Conservation (phyloP, 306 rosid species). For the Rosa lucieae region DNA sequence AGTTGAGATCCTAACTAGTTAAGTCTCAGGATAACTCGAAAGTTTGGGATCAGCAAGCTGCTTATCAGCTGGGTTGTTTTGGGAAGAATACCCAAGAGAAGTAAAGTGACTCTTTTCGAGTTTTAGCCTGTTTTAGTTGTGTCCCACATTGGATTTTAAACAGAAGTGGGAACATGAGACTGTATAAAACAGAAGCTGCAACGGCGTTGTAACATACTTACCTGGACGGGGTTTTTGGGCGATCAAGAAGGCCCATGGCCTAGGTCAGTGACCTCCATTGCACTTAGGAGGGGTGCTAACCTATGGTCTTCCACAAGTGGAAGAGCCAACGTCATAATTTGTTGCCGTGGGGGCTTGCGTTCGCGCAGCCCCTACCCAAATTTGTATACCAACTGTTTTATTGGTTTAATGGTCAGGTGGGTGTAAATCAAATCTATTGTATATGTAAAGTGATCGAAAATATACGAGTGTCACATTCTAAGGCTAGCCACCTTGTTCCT, state of each 20-base stretch:
- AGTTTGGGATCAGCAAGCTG: not conserved
- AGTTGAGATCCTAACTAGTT: not conserved
- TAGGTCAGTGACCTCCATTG: slow-evolving; percentile 8
- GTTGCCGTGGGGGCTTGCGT: slow-evolving; percentile 4
- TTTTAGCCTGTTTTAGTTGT: not conserved
- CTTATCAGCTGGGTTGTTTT: not conserved
- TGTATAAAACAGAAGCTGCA: not conserved
- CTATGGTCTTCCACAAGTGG: slow-evolving; percentile 6
- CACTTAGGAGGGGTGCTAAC: not conserved
- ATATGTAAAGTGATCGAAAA: too few species aligned
- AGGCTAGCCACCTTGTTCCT: not conserved
- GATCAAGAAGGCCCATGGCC: not conserved
- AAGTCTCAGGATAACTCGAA: not conserved
- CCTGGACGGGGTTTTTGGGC: slow-evolving; percentile 1
- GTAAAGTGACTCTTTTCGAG: not conserved
- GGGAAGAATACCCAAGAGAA: not conserved
- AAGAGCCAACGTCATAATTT: slow-evolving; percentile 13
- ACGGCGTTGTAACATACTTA: not conserved
- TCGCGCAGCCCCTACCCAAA: slow-evolving; percentile 1
- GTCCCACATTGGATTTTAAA: not conserved
- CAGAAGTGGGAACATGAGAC: not conserved
- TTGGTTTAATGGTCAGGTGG: too few species aligned
- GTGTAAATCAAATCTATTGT: too few species aligned
- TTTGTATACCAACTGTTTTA: not conserved
- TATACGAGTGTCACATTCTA: not conserved